Base-by-base conservation (phyloP, 495 filamentous ascomycete genomes). In the Podospora bellae-mahoneyi region DNA sequence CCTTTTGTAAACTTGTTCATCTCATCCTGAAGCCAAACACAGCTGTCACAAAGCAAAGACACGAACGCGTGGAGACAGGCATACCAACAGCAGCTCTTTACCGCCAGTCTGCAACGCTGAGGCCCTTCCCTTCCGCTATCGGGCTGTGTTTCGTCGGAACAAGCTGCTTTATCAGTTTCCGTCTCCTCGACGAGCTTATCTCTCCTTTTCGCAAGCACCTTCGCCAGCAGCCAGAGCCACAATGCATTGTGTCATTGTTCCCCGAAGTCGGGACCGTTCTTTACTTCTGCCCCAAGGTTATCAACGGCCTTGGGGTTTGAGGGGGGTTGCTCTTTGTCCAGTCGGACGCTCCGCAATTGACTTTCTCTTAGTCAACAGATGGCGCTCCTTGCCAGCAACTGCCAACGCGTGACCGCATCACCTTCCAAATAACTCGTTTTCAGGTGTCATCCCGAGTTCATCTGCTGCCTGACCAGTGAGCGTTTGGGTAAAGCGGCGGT, bases 291-390 rank as follows among this genome's bases (percentile, higher is more conserved):
- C 19, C 39, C 23, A 23, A 65, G 70, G 68, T 65, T 65, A 58
- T 62, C 68, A 66, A 65, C 68, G 68, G 68, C 57, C 69, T 62
- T 64, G 55, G 16, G 53, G 60, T 2, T 48, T 18, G 2, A 16
- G 39, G 39, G 39, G 30, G 39, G 39, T 48, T 16, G 57, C 69
- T 53, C 64, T 69, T 76, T 71, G 68, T 66, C 72, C 70, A 68
- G 72, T 77, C 68, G 68, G 68, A 65, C 73, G 65, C 67, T 71
- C 66, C 64, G 68, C 73, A 68, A 69, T 73, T 66, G 62, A 65
- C 74, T 73, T 77, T 75, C 71, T 77, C 54, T 77, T 73, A 76
- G 69, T 67, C 74, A 76, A 76, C 68, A 71, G 27, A 68, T 63
- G 66, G 20, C 39, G 39, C 9, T 48, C 39, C 9, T 10, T 48